phyloP scores from a whole-genome alignment of 2,329 filamentous ascomycete species.

The Huntiella omanensis region DNA sequence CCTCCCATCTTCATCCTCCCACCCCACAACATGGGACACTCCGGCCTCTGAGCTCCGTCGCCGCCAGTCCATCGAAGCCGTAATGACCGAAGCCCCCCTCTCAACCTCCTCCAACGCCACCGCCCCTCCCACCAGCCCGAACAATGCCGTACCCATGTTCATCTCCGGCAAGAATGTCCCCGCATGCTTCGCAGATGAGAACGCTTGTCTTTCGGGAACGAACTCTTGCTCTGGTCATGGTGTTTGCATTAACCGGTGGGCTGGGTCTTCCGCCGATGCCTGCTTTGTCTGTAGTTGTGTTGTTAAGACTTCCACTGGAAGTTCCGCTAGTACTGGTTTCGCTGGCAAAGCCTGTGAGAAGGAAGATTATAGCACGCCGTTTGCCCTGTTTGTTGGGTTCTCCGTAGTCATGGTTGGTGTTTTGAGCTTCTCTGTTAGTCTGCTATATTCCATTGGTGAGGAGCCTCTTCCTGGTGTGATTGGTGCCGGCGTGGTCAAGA shows the following conservation, averaged over 20 bases:
- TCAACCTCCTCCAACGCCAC: slow-evolving; percentile 11
- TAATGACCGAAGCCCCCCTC: slow-evolving; percentile 10
- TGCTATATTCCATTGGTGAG: slow-evolving; percentile 69
- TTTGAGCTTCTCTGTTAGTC: slow-evolving; percentile 50
- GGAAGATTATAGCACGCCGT: slow-evolving; percentile 70
- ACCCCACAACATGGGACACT: slow-evolving; percentile 23
- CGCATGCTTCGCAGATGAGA: slow-evolving; percentile 53
- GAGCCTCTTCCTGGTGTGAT: slow-evolving; percentile 86
- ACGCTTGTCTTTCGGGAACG: slow-evolving; percentile 51
- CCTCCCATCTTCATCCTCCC: slow-evolving; percentile 27
- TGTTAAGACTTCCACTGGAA: slow-evolving; percentile 33
- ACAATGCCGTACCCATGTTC: slow-evolving; percentile 15
- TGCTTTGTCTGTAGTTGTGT: slow-evolving; percentile 72
- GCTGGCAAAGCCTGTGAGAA: slow-evolving; percentile 79
- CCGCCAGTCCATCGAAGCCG: slow-evolving; percentile 20
- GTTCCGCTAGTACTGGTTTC: slow-evolving; percentile 52
- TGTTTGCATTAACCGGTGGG: slow-evolving; percentile 49
- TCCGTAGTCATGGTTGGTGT: slow-evolving; percentile 50
- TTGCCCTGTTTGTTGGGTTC: slow-evolving; percentile 70
- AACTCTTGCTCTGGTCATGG: slow-evolving; percentile 72
- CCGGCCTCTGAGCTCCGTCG: slow-evolving; percentile 26
- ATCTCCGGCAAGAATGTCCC: slow-evolving; percentile 30
- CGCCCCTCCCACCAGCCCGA: slow-evolving; percentile 6
- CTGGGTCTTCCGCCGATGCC: slow-evolving; percentile 22
- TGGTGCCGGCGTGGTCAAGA: slow-evolving; percentile 76